Evolutionary conservation across 1,139 yeast species (phyloP).

Genomic region (Ogataea hybrid): DNA sequence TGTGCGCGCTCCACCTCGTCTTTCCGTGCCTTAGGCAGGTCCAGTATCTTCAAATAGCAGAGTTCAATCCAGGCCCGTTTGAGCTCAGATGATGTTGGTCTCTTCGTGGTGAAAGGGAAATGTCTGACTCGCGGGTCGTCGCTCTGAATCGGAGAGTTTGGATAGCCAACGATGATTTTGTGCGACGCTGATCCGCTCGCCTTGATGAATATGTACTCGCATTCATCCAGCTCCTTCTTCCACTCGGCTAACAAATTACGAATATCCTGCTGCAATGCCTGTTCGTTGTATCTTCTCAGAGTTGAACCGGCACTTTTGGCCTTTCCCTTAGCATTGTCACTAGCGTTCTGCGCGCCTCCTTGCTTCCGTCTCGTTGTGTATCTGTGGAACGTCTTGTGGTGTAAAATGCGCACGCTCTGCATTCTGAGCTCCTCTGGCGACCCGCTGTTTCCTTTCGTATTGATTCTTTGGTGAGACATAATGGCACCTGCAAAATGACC

Average conservation of each 20-base stretch:
- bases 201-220: constrained; percentile 73
- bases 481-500: constrained; percentile 98
- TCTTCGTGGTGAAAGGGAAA: constrained; percentile 85
- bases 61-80: constrained; percentile 83
- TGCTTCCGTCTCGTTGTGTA: constrained; percentile 96
- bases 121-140: constrained; percentile 59
- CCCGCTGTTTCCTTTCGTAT: constrained; percentile 52
- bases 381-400: constrained; percentile 86
- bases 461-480: constrained; percentile 64
- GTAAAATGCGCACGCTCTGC: constrained; percentile 64
- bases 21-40: constrained; percentile 51
- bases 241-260: constrained; percentile 65
- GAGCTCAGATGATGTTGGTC: constrained; percentile 83
- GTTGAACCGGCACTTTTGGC: constrained; percentile 97
- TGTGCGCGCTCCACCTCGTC: constrained; percentile 32
- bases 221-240: constrained; percentile 55
- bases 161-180: constrained; percentile 58
- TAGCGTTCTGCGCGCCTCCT: constrained; percentile 95
- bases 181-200: constrained; percentile 77
- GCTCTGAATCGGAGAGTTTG: constrained; percentile 44
- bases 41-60: constrained; percentile 54
- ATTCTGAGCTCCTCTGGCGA: constrained; percentile 45
- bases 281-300: constrained; percentile 86
- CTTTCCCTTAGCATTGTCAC: constrained; percentile 88
- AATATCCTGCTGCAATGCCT: constrained; percentile 75